A percentile compares a stretch with the other conserved stretches of the same genome.
Conservation (phyloP, 352 stramenopile species). For the Elongisporangium prolatum region DNA sequence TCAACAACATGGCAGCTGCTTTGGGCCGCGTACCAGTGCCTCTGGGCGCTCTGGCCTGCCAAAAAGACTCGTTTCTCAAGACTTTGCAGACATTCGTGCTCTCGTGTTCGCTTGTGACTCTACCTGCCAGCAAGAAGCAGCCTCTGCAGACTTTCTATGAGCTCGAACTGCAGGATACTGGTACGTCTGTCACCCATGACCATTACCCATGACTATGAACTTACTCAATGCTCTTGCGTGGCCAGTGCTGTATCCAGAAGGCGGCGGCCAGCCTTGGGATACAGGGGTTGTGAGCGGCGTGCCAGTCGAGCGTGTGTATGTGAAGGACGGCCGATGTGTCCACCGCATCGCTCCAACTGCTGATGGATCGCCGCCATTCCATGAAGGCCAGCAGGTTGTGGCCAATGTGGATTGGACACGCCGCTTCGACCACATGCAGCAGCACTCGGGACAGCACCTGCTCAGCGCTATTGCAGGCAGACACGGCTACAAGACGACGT, state of each 20-base stretch:
- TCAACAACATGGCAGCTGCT: too few relatives aligned
- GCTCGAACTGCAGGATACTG: slow-evolving; percentile 33
- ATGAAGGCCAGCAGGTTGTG: slow-evolving; percentile 22
- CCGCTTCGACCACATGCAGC: slow-evolving; percentile 63
- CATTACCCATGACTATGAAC: not conserved
- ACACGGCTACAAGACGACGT: slow-evolving; percentile 41
- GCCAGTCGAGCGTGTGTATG: slow-evolving; percentile 26
- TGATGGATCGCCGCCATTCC: slow-evolving; percentile 16
- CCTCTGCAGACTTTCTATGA: slow-evolving; percentile 15
- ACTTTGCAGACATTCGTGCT: slow-evolving; percentile 24
- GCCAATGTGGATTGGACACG: slow-evolving; percentile 47
- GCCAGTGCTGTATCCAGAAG: slow-evolving; percentile 54
- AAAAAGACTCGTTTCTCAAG: slow-evolving; percentile 31
- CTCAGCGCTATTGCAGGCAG: slow-evolving; percentile 59
- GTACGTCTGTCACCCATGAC: not conserved
- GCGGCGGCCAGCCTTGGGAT: slow-evolving; percentile 60
- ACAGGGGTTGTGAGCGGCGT: slow-evolving; percentile 25
- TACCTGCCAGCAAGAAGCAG: slow-evolving; percentile 7
- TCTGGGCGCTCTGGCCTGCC: slow-evolving; percentile 22
- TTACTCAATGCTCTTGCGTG: not conserved
- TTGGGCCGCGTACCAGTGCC: too few relatives aligned
- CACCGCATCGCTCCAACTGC: slow-evolving; percentile 17
- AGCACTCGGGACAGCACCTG: slow-evolving; percentile 70
- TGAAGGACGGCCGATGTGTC: slow-evolving; percentile 29
- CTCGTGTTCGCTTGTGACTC: slow-evolving; percentile 7